phyloP scores from a whole-genome alignment of 2,329 filamentous ascomycete genomes.

The Cladosporium sp. region DNA sequence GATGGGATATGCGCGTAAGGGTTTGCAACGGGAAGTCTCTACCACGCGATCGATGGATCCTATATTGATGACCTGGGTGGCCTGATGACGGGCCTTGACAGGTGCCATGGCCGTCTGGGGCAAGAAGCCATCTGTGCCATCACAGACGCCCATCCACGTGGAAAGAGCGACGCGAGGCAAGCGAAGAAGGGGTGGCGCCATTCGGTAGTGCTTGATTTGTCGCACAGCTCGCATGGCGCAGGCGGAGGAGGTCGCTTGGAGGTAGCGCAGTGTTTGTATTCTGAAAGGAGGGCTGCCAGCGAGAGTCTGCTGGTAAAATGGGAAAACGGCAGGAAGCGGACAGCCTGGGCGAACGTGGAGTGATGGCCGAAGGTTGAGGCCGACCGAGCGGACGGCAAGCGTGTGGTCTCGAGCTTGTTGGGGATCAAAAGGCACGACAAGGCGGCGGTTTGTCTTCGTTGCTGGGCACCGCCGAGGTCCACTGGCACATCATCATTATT shows the following conservation, averaged over 20 bases:
- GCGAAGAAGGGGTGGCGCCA: not conserved
- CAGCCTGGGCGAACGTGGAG: constrained; percentile 2
- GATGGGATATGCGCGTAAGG: not conserved
- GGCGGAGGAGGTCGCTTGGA: not conserved
- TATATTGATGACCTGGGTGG: not conserved
- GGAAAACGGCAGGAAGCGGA: not conserved
- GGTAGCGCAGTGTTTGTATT: not conserved
- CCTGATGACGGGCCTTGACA: not conserved
- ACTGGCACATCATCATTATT: not conserved
- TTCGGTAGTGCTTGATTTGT: not conserved
- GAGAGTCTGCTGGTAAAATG: not conserved
- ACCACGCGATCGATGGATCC: not conserved
- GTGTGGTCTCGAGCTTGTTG: not conserved
- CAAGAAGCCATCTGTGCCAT: not conserved
- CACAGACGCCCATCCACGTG: not conserved
- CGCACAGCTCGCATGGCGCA: not conserved
- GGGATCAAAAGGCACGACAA: not conserved
- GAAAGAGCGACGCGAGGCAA: not conserved
- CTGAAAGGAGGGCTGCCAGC: not conserved
- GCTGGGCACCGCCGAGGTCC: not conserved
- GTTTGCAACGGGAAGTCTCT: not conserved
- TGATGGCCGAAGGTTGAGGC: constrained; percentile 12
- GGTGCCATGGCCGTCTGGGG: not conserved
- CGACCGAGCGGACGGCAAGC: not conserved
- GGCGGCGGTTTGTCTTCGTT: not conserved